A percentile compares a stretch with the other conserved stretches of the same genome.
Evolutionary conservation across 495 filamentous ascomycete genomes (phyloP).

Genomic region (Lophiostoma macrostomum): DNA sequence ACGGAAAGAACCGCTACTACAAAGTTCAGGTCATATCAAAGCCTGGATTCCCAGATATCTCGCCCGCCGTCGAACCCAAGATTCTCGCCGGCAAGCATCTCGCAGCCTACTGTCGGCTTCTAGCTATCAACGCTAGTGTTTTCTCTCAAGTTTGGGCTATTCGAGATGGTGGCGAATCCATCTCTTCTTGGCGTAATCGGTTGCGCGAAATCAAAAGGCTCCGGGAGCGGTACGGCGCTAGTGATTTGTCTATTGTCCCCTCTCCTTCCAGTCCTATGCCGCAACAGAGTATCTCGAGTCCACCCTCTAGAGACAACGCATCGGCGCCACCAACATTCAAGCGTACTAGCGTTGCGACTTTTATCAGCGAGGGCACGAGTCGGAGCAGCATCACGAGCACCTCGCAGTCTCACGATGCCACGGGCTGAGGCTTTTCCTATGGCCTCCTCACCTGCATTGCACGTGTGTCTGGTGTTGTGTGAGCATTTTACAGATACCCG

Average conservation of each 20-base stretch:
- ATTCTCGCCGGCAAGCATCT: slow-evolving; percentile 76
- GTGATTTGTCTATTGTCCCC: not conserved
- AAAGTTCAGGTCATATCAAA: slow-evolving; percentile 80
- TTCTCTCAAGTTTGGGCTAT: slow-evolving; percentile 85
- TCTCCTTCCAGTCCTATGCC: slow-evolving; percentile 14
- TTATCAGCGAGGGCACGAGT: slow-evolving; percentile 28
- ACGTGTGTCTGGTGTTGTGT: too few species aligned
- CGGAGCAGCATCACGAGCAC: slow-evolving; percentile 23
- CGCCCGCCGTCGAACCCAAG: slow-evolving; percentile 81
- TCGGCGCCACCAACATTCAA: slow-evolving; percentile 16
- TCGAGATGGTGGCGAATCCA: slow-evolving; percentile 74
- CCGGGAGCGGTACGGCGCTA: slow-evolving; percentile 54
- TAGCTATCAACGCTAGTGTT: slow-evolving; percentile 90
- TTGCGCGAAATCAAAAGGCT: slow-evolving; percentile 80
- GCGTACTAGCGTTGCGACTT: slow-evolving; percentile 28
- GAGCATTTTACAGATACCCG: too few species aligned
- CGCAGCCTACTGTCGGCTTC: slow-evolving; percentile 80
- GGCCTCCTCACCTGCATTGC: too few species aligned
- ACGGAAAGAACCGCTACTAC: slow-evolving; percentile 61
- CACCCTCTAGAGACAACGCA: slow-evolving; percentile 6
- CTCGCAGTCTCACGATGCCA: not conserved
- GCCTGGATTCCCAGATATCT: slow-evolving; percentile 83
- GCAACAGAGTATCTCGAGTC: slow-evolving; percentile 15
- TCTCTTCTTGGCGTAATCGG: slow-evolving; percentile 85
- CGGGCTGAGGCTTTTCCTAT: not conserved